phyloP scores from a whole-genome alignment of 2,329 filamentous ascomycete species.

The Hortaea sp. region DNA sequence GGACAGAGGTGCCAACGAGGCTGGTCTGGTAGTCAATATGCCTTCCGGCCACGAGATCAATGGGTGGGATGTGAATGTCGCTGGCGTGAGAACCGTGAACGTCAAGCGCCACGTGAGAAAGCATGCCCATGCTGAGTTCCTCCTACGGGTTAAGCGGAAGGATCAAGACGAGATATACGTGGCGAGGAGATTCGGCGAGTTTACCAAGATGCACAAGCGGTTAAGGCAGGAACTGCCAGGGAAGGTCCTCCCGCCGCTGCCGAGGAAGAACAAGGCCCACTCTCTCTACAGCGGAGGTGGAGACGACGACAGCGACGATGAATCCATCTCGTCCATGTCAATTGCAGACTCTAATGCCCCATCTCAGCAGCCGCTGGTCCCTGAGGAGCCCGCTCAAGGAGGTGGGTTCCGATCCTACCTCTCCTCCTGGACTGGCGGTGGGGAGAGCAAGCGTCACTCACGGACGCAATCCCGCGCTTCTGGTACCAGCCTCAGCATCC shows the following conservation, averaged over 20 bases:
- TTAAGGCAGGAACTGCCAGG: constrained; percentile 80
- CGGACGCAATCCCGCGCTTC: constrained; percentile 33
- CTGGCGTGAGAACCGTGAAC: constrained; percentile 70
- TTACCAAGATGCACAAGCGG: constrained; percentile 66
- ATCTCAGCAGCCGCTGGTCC: constrained; percentile 5
- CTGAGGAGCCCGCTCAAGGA: constrained; percentile 1
- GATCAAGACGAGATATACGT: constrained; percentile 69
- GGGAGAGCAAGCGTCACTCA: constrained; percentile 26
- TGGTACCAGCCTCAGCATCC: not conserved
- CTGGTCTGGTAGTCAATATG: constrained; percentile 73
- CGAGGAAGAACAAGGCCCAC: constrained; percentile 82
- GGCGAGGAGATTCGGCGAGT: constrained; percentile 80
- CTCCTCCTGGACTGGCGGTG: constrained; percentile 22
- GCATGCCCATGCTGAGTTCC: constrained; percentile 88
- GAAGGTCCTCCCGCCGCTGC: constrained; percentile 75
- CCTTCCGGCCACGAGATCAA: constrained; percentile 90
- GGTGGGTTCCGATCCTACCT: constrained; percentile 36
- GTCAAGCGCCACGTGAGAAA: constrained; percentile 79
- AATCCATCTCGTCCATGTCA: constrained; percentile 71
- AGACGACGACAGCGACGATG: constrained; percentile 65
- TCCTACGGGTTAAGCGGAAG: constrained; percentile 73
- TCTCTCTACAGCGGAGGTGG: constrained; percentile 49
- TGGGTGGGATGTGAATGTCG: constrained; percentile 94
- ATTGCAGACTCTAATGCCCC: constrained; percentile 43
- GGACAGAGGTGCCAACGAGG: constrained; percentile 83